These are phyloP conservation scores for Vitis rupestris DNA, from an alignment of 164 flowering plant genomes.

Conservation along the genomic window DNA sequence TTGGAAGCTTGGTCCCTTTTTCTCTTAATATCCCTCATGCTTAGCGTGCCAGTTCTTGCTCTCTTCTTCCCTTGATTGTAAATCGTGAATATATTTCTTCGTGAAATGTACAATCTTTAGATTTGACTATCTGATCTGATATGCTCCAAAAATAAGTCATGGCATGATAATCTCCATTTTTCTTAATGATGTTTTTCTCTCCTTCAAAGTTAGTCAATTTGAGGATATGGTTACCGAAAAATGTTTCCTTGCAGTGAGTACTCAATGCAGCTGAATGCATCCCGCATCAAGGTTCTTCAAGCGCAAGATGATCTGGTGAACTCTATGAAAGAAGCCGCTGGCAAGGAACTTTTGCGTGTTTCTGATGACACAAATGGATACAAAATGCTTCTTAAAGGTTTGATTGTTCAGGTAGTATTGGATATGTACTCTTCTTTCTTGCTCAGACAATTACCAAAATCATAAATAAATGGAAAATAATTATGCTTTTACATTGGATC, in stretches of 20 bases:
- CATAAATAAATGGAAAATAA: too few species aligned
- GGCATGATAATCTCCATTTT: not conserved
- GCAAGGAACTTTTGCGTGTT: conserved; percentile 47
- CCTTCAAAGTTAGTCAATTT: too few species aligned
- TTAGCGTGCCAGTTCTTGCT: too few species aligned
- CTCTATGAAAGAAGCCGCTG: conserved; percentile 58
- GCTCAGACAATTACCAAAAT: too few species aligned
- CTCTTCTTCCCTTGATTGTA: too few species aligned
- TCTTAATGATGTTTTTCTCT: too few species aligned
- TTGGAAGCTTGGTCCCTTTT: too few species aligned
- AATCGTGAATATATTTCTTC: too few species aligned
- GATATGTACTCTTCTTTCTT: too few species aligned
- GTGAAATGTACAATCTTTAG: too few species aligned
- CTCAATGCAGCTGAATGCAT: conserved; percentile 75
- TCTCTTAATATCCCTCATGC: too few species aligned
- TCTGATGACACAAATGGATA: conserved; percentile 36
- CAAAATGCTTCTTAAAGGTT: conserved; percentile 43
- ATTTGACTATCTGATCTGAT: not conserved
- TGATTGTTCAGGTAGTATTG: conserved; percentile 58
- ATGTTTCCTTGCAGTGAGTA: conserved; percentile 50
- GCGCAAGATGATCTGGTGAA: conserved; percentile 72
- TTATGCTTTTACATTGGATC: too few species aligned
- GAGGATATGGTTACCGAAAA: not conserved
- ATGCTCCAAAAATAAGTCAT: not conserved
- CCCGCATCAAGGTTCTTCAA: conserved; percentile 63